A percentile compares a stretch with the other conserved stretches of the same genome.
phyloP scores from a whole-genome alignment of 257 asterid genomes.

The Nicotiana attenuata region DNA sequence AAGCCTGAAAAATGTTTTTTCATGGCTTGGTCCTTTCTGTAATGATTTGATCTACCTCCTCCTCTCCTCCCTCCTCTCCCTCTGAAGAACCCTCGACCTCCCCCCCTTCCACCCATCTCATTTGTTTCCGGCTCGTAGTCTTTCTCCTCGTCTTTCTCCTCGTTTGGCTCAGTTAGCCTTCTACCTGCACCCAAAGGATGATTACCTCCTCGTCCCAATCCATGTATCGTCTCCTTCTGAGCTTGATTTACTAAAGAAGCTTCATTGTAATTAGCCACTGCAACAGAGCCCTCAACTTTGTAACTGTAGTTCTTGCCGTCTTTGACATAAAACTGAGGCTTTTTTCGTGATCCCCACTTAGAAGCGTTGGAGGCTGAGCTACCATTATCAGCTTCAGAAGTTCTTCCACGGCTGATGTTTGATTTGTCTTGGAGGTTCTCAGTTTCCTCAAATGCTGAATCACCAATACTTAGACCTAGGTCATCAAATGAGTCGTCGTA shows the following conservation, averaged over 20 bases:
- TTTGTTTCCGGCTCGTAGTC: constrained; percentile 18
- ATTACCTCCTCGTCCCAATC: constrained; percentile 93
- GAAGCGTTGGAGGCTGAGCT: constrained; percentile 34
- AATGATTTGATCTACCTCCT: constrained; percentile 29
- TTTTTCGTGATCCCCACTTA: constrained; percentile 63
- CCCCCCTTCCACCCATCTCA: constrained; percentile 27
- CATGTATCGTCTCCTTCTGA: constrained; percentile 64
- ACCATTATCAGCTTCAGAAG: constrained; percentile 27
- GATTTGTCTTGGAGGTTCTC: constrained; percentile 33
- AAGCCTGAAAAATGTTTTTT: constrained; percentile 70
- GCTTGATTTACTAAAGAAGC: constrained; percentile 60
- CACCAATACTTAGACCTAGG: constrained; percentile 75
- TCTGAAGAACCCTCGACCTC: constrained; percentile 28
- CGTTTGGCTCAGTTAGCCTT: constrained; percentile 19
- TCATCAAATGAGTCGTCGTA: constrained; percentile 97
- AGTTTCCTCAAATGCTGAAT: constrained; percentile 62
- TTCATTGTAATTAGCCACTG: constrained; percentile 59
- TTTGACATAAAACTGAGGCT: constrained; percentile 82
- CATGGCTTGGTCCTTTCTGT: constrained; percentile 63
- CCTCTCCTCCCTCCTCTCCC: constrained; percentile 48
- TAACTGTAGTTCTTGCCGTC: constrained; percentile 96
- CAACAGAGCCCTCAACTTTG: constrained; percentile 85
- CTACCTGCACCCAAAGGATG: constrained; percentile 60
- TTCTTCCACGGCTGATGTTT: constrained; percentile 27
- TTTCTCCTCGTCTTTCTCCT: constrained; percentile 20